Percentiles rank a stretch among this genome's conserved stretches.
These are phyloP conservation scores for Mycena sp. DNA, from an alignment of 1,284 basidiomycete genomes.

Conservation along the genomic window DNA sequence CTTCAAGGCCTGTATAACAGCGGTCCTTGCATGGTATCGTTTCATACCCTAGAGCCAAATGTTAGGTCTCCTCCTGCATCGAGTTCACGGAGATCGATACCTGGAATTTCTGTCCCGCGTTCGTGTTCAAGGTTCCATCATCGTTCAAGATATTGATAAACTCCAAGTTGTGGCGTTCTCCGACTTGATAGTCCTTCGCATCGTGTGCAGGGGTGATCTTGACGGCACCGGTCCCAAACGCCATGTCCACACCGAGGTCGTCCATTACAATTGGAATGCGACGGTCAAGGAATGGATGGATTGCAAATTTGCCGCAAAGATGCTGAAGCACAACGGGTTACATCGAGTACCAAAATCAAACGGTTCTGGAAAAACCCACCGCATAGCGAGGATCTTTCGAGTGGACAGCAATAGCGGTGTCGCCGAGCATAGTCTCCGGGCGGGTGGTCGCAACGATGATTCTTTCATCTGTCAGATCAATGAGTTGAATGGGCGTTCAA, in stretches of 20 bases:
- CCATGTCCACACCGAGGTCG: slow-evolving; percentile 91
- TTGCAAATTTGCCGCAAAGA: slow-evolving; percentile 92
- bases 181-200: slow-evolving; percentile 97
- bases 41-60: slow-evolving; percentile 83
- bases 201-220: slow-evolving; percentile 99
- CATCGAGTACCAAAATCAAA: slow-evolving; percentile 30
- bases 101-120: slow-evolving; percentile 85
- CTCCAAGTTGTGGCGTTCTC: slow-evolving; percentile 87
- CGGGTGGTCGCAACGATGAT: slow-evolving; percentile 97
- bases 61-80: no score
- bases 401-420: slow-evolving; percentile 97
- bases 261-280: slow-evolving; percentile 93
- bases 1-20: slow-evolving; percentile 88
- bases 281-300: slow-evolving; percentile 92
- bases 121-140: slow-evolving; percentile 95
- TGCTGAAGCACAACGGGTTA: slow-evolving; percentile 54
- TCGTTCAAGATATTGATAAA: slow-evolving; percentile 98
- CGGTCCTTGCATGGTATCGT: slow-evolving; percentile 92
- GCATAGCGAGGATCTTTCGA: slow-evolving; percentile 92
- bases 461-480: no score
- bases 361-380: background rate
- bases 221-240: slow-evolving; percentile 97
- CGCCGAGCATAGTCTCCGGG: slow-evolving; percentile 99
- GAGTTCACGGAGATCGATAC: slow-evolving; percentile 49
- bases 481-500: no score